Conservation (phyloP, 192 early-diverging fungal genomes). For the Phlyctochytrium planicorne region DNA sequence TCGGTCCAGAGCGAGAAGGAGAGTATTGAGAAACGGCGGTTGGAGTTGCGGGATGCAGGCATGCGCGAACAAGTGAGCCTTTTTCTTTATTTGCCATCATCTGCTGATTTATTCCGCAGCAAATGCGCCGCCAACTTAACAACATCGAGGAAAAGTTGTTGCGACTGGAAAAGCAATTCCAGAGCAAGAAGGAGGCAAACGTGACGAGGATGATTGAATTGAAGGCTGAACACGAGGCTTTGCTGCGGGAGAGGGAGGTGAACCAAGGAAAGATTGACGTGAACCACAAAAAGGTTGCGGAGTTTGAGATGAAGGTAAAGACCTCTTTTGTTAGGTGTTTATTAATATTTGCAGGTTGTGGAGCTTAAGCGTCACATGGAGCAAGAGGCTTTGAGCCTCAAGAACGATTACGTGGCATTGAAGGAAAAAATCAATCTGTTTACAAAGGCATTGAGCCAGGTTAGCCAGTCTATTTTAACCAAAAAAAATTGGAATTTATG, state of each 20-base stretch:
- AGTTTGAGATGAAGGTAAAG: constrained; percentile 47
- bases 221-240: constrained; percentile 32
- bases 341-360: too few relatives aligned
- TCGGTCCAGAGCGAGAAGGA: constrained; percentile 38
- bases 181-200: constrained; percentile 35
- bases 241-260: constrained; percentile 18
- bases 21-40: constrained; percentile 35
- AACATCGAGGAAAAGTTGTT: constrained; percentile 46
- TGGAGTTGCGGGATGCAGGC: constrained; percentile 37
- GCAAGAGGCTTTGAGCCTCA: too few relatives aligned
- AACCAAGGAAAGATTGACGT: constrained; percentile 35
- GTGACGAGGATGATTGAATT: constrained; percentile 34
- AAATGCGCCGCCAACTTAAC: constrained; percentile 41
- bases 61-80: constrained; percentile 39
- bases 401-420: too few relatives aligned
- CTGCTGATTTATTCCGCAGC: constrained; percentile 26
- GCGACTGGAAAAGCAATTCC: constrained; percentile 46
- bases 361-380: too few relatives aligned
- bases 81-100: constrained; percentile 3
- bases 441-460: too few relatives aligned
- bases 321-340: too few relatives aligned
- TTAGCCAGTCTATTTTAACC: too few relatives aligned
- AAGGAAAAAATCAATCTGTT: too few relatives aligned
- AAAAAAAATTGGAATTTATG: too few relatives aligned
- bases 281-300: constrained; percentile 26